Evolutionary conservation across 352 stramenopile species (phyloP).

Genomic region (Globisporangium camurandrum): DNA sequence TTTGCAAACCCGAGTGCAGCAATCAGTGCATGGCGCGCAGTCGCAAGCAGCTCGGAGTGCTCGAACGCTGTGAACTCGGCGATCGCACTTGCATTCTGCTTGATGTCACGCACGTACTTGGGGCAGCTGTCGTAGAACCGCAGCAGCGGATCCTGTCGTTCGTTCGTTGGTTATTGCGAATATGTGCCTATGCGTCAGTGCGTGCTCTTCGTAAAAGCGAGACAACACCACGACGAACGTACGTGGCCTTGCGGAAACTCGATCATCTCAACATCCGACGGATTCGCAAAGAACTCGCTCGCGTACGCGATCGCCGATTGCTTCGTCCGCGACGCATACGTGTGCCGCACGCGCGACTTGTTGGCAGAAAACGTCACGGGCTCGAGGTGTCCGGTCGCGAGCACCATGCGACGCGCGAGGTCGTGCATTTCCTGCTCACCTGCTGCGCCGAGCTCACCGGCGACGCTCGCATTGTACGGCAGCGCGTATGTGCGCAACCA

Average conservation of each 20-base stretch:
- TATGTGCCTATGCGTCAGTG: background rate
- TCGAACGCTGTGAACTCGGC: constrained; percentile 33
- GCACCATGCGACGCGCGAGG: constrained; percentile 21
- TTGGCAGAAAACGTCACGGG: constrained; percentile 22
- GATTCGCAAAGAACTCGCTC: constrained; percentile 49
- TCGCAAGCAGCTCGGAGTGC: constrained; percentile 22
- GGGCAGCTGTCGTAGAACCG: constrained; percentile 68
- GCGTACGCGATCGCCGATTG: constrained; percentile 53
- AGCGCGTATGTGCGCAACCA: constrained; percentile 63
- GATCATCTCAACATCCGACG: constrained; percentile 37
- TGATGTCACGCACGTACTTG: constrained; percentile 47
- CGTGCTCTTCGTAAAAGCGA: too few relatives aligned
- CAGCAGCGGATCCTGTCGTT: constrained; percentile 37
- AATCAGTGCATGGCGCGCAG: constrained; percentile 20
- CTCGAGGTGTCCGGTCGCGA: constrained; percentile 12
- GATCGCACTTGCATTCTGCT: constrained; percentile 37
- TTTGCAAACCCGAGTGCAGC: constrained; percentile 29
- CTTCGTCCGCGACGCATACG: constrained; percentile 39
- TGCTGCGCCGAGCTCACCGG: constrained; percentile 28
- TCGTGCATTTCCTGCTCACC: constrained; percentile 32
- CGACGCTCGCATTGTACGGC: constrained; percentile 51
- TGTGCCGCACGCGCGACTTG: constrained; percentile 46
- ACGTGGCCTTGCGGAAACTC: constrained; percentile 23
- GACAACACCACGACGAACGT: background rate
- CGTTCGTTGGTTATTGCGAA: background rate